Evolutionary conservation across 306 rosid species (phyloP).

Genomic region (Alnus glutinosa): DNA sequence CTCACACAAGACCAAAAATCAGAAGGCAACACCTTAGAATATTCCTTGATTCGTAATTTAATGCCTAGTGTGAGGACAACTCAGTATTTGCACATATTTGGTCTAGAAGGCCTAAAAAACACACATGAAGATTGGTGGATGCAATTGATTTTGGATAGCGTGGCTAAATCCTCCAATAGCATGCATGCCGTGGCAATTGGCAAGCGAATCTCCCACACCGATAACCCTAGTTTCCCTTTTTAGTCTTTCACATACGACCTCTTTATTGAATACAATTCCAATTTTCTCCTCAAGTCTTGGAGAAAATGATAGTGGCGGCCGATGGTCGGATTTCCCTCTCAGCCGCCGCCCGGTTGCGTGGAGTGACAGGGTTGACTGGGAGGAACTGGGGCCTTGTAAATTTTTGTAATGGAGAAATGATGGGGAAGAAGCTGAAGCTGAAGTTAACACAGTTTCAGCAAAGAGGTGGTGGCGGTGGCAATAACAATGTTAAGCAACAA

Average conservation of each 20-base stretch:
- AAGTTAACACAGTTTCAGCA: constrained; percentile 15
- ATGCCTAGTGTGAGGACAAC: too few species aligned
- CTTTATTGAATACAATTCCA: constrained; percentile 9
- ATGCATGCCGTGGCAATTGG: constrained; percentile 32
- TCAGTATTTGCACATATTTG: too few species aligned
- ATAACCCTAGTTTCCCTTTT: not conserved
- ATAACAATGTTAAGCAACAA: constrained; percentile 19
- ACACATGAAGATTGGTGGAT: constrained; percentile 43
- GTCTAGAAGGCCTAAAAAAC: not conserved
- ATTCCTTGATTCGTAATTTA: too few species aligned
- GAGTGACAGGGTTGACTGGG: constrained; percentile 13
- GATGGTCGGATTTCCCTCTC: constrained; percentile 46
- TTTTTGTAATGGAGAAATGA: constrained; percentile 45
- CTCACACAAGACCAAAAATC: too few species aligned
- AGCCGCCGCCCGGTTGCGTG: constrained; percentile 23
- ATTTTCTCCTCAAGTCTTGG: constrained; percentile 1
- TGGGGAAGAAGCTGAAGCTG: constrained; percentile 52
- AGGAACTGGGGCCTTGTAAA: constrained; percentile 35
- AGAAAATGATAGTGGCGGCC: constrained; percentile 35
- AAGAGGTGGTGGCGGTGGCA: not conserved
- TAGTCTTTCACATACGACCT: not conserved
- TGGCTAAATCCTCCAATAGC: constrained; percentile 35
- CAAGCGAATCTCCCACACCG: not conserved
- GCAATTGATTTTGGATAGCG: constrained; percentile 43
- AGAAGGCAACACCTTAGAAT: too few species aligned